Evolutionary conservation across 139 green algal species (phyloP), one percentile per base, ranked within the genome.

Genomic region (Tetradesmus lagerheimii): DNA sequence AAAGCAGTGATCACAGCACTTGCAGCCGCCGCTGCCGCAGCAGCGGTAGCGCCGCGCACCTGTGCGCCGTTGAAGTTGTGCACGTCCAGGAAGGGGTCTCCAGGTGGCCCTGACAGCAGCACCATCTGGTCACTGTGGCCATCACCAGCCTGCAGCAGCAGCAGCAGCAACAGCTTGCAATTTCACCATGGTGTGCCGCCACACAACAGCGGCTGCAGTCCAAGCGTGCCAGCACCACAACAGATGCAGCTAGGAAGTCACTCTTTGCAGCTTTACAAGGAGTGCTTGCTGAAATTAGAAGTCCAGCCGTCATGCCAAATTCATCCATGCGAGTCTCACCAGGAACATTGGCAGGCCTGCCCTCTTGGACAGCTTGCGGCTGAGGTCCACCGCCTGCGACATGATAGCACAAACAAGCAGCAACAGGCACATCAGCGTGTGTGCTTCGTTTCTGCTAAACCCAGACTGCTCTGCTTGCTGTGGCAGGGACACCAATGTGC

Each of bases 101-200:
- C 35, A 14, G 11, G 25, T 4, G 78, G 87, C n/a, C 87, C 87
- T 29, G 87, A 89, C 71, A 95, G 34, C 71, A 95, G 43, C 66
- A 95, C 87, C 39, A 93, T 71, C 89, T 93, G 91, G 79, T 95
- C 92, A 45, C 89, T 83, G 66, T 91, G 16, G 11, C 47, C 47
- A 38, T 94, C 90, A 71, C 83, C 90, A 27, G 82, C 37, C 82
- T 87, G 82, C 53, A 78, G 16, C 18, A 45, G 37, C 47, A 90
- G 91, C 12, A 50, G 25, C 67, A 92, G 77, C 47, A 79, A 8
- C 74, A 90, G 91, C 66, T n/a, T n/a, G n/a, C n/a, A n/a, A n/a
- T n/a, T n/a, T n/a, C n/a, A n/a, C n/a, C n/a, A n/a, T n/a, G n/a
- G n/a, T n/a, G n/a, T n/a, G n/a, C n/a, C n/a, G n/a, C n/a, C n/a